Conservation (phyloP, 805 yeast species). For the Candida succiphila region DNA sequence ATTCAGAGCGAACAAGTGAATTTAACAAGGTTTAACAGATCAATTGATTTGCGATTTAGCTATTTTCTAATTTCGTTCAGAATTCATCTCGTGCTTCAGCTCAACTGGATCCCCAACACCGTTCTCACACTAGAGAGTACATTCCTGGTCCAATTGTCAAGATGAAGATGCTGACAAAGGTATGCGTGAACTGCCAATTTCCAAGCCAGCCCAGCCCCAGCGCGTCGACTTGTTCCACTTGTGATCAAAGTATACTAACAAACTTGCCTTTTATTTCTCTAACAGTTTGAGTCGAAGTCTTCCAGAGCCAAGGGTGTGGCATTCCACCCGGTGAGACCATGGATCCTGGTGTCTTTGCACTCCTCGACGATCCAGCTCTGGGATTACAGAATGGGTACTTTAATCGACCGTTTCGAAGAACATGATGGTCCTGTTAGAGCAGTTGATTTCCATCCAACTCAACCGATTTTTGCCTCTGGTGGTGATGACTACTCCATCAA, state of each 20-base stretch:
- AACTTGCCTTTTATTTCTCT: not conserved
- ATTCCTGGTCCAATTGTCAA: no score
- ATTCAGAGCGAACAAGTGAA: no score
- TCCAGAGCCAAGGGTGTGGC: slow-evolving; percentile 97
- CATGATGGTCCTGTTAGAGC: slow-evolving; percentile 98
- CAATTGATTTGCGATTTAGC: no score
- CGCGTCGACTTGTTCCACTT: no score
- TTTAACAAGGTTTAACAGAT: no score
- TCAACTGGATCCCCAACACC: no score
- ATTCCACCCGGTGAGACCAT: slow-evolving; percentile 90
- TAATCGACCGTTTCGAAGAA: slow-evolving; percentile 93
- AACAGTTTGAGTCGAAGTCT: slow-evolving; percentile 89
- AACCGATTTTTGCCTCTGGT: slow-evolving; percentile 93
- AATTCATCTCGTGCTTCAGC: no score
- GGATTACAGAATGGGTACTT: slow-evolving; percentile 99
- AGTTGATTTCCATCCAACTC: slow-evolving; percentile 95
- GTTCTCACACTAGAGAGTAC: no score
- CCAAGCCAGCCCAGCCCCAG: no score
- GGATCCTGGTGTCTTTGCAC: slow-evolving; percentile 91
- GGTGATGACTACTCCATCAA: slow-evolving; percentile 94
- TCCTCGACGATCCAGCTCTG: slow-evolving; percentile 98
- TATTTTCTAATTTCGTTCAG: no score
- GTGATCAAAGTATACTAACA: slow-evolving; percentile 3
- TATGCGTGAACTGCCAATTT: slow-evolving; percentile 24
- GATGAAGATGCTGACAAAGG: slow-evolving; percentile 81